Percentiles rank a stretch among this genome's conserved stretches.
Evolutionary conservation across 176 grass and related monocot species (phyloP).

Genomic region (Oryza glumipatula): DNA sequence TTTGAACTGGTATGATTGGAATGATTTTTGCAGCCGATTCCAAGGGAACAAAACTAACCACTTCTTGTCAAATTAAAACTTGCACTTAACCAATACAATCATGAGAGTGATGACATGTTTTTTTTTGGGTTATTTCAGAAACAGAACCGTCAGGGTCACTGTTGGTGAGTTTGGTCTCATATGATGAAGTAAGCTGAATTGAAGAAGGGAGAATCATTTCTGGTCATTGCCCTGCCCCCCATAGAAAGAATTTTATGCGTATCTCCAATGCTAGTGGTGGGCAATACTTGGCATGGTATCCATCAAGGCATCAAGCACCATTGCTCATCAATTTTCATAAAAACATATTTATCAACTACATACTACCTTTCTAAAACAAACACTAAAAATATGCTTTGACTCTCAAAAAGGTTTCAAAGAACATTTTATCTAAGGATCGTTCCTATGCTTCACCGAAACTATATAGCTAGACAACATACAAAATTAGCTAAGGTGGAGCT

Average conservation of each 20-base stretch:
- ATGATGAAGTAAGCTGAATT: background rate
- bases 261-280: background rate
- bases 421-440: background rate
- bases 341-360: background rate
- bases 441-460: background rate
- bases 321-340: constrained; percentile 8
- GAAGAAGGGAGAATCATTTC: background rate
- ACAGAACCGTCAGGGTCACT: background rate
- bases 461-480: too few relatives aligned
- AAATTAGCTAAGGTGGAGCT: too few relatives aligned
- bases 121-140: background rate
- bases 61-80: background rate
- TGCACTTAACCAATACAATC: background rate
- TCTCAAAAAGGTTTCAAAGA: background rate
- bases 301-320: constrained; percentile 35
- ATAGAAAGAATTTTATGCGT: background rate
- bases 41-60: background rate
- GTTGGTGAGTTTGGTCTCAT: background rate
- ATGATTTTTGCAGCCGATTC: background rate
- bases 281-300: constrained; percentile 6
- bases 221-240: background rate
- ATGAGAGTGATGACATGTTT: too few relatives aligned
- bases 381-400: background rate
- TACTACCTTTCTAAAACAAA: background rate
- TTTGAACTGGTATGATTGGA: background rate